Percentiles rank a stretch among this genome's conserved stretches.
These are phyloP conservation scores for Linnemannia zychae DNA, from an alignment of 192 early-diverging fungal genomes.

Conservation along the genomic window DNA sequence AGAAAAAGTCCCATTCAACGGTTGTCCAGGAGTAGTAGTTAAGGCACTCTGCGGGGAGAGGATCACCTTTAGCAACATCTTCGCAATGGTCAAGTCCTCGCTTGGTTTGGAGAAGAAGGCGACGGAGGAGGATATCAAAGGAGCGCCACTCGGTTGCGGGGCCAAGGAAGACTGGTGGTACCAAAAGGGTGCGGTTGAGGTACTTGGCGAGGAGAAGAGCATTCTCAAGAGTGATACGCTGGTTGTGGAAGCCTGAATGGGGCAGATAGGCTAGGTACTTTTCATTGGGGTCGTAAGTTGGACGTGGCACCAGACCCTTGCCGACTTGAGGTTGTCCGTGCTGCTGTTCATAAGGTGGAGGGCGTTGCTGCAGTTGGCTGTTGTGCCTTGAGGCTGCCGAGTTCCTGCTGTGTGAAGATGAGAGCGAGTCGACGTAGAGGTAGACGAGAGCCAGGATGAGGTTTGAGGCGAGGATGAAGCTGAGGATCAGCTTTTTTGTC, in stretches of 20 bases:
- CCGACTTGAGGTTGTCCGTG: neutral
- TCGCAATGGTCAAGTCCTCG: slow-evolving; percentile 66
- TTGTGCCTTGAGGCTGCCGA: neutral
- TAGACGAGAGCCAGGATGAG: slow-evolving; percentile 39
- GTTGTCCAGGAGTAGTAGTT: slow-evolving; percentile 68
- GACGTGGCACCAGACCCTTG: slow-evolving; percentile 34
- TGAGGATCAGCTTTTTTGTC: slow-evolving; percentile 35
- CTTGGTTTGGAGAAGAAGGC: slow-evolving; percentile 67
- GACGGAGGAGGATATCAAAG: slow-evolving; percentile 63
- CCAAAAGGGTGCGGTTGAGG: slow-evolving; percentile 66
- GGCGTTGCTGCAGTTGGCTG: neutral
- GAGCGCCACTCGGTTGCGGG: slow-evolving; percentile 65
- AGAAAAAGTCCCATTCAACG: slow-evolving; percentile 70
- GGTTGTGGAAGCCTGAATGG: slow-evolving; percentile 70
- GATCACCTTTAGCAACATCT: slow-evolving; percentile 47
- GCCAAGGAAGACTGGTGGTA: slow-evolving; percentile 65
- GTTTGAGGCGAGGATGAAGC: slow-evolving; percentile 27
- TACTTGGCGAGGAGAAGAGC: slow-evolving; percentile 66
- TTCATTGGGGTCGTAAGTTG: slow-evolving; percentile 44
- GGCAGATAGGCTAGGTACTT: slow-evolving; percentile 68
- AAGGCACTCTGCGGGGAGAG: slow-evolving; percentile 67
- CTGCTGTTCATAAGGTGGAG: neutral
- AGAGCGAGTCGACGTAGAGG: slow-evolving; percentile 33
- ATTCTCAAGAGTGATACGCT: slow-evolving; percentile 69
- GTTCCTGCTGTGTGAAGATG: neutral